Percentiles rank a stretch among this genome's conserved stretches.
phyloP scores from a whole-genome alignment of 1,139 yeast species.

The Arxiozyma telluris region DNA sequence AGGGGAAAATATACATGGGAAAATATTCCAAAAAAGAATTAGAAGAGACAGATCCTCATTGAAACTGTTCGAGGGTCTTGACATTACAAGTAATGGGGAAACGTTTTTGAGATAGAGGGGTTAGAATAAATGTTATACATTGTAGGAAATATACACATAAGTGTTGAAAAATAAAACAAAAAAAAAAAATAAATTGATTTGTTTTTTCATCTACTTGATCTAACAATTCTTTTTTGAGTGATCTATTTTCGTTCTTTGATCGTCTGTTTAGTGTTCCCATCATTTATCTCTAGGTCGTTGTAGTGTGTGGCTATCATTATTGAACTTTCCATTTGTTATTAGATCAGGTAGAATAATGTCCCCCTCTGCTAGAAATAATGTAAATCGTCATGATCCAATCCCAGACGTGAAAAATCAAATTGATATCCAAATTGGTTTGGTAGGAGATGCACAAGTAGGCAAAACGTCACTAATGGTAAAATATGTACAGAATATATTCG shows the following conservation, averaged over 20 bases:
- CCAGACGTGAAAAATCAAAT: constrained; percentile 39
- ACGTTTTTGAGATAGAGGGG: no score
- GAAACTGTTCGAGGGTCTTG: background rate
- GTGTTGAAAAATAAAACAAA: no score
- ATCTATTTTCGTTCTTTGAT: no score
- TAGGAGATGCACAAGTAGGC: constrained; percentile 98
- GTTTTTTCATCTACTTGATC: no score
- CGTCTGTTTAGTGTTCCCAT: background rate
- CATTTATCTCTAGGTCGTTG: background rate
- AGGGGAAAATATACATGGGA: no score
- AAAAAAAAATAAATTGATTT: no score
- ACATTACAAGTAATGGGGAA: background rate
- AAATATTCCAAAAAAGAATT: background rate
- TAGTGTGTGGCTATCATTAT: background rate
- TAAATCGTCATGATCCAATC: constrained; percentile 5
- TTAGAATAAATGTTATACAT: no score
- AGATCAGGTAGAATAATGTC: background rate
- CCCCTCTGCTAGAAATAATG: background rate
- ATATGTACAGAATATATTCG: constrained; percentile 89
- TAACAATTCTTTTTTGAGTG: no score
- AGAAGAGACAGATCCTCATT: background rate
- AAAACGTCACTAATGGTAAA: constrained; percentile 95
- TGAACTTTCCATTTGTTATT: background rate
- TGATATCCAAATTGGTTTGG: constrained; percentile 81
- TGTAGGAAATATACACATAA: no score